Conservation (phyloP, 2,329 filamentous ascomycete genomes). For the Alternaria longipes region DNA sequence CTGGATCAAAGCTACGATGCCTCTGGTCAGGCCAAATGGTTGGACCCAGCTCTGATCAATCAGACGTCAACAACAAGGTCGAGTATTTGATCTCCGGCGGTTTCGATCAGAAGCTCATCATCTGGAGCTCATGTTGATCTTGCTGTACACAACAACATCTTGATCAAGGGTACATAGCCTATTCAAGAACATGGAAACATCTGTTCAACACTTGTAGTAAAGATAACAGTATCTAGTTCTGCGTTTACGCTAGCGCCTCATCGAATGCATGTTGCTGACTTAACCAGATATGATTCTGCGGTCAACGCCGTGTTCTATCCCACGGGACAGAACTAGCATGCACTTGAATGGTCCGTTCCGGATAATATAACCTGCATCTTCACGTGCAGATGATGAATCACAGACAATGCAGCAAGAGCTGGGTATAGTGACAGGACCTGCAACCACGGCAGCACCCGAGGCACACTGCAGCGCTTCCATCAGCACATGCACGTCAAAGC, state of each 20-base stretch:
- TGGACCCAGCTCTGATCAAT: conserved; percentile 29
- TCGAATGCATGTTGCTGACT: not conserved
- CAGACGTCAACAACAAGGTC: conserved; percentile 35
- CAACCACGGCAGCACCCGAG: not conserved
- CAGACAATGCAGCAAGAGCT: not conserved
- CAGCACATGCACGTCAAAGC: not conserved
- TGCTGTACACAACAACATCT: not conserved
- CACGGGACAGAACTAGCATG: not conserved
- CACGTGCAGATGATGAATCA: not conserved
- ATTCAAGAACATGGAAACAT: not conserved
- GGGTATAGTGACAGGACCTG: not conserved
- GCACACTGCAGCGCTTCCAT: not conserved
- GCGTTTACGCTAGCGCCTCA: not conserved
- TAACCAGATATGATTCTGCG: not conserved
- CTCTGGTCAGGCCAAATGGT: conserved; percentile 63
- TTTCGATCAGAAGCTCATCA: conserved; percentile 68
- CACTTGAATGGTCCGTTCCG: not conserved
- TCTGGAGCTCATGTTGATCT: conserved; percentile 57
- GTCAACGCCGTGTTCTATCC: not conserved
- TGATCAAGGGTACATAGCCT: not conserved
- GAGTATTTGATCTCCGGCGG: conserved; percentile 70
- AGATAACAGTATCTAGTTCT: not conserved
- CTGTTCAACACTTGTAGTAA: not conserved
- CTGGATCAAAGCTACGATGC: conserved; percentile 66
- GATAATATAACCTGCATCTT: not conserved